These are phyloP conservation scores for Letharia lupina DNA, from an alignment of 495 filamentous ascomycete species.

Conservation along the genomic window DNA sequence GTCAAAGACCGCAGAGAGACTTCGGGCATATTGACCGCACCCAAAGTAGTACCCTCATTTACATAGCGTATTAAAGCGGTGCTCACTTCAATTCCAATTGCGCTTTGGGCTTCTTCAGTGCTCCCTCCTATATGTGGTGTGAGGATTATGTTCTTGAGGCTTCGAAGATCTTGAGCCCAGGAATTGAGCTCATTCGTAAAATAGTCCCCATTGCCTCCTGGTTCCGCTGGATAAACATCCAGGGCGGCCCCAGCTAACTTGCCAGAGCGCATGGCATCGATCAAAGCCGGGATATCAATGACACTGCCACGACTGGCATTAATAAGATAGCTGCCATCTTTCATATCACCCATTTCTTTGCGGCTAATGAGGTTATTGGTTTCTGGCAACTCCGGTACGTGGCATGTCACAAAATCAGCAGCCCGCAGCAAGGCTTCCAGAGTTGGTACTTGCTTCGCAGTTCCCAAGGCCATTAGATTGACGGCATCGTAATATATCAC, in stretches of 20 bases:
- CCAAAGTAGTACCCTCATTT: slow-evolving; percentile 80
- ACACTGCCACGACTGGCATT: slow-evolving; percentile 92
- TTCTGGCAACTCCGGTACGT: slow-evolving; percentile 89
- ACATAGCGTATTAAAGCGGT: slow-evolving; percentile 85
- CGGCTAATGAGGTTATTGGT: slow-evolving; percentile 82
- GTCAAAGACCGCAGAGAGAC: slow-evolving; percentile 79
- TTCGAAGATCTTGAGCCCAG: slow-evolving; percentile 80
- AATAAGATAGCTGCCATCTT: slow-evolving; percentile 83
- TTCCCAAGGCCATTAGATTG: slow-evolving; percentile 88
- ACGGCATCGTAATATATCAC: slow-evolving; percentile 94
- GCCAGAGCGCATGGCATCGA: slow-evolving; percentile 77
- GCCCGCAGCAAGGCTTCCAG: slow-evolving; percentile 65
- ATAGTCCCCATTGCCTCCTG: slow-evolving; percentile 87
- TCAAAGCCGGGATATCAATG: slow-evolving; percentile 87
- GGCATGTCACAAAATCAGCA: slow-evolving; percentile 86
- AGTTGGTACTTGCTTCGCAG: slow-evolving; percentile 68
- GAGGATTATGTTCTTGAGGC: slow-evolving; percentile 85
- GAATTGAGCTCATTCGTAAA: slow-evolving; percentile 78
- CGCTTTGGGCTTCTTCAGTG: slow-evolving; percentile 95
- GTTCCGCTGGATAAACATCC: slow-evolving; percentile 93
- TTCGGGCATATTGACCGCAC: slow-evolving; percentile 94
- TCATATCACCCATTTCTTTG: slow-evolving; percentile 78
- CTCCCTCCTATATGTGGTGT: slow-evolving; percentile 95
- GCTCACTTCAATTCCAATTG: slow-evolving; percentile 89
- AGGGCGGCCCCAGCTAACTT: slow-evolving; percentile 91